phyloP scores from a whole-genome alignment of 768 basidiomycete species.

The Grammothele lineata region DNA sequence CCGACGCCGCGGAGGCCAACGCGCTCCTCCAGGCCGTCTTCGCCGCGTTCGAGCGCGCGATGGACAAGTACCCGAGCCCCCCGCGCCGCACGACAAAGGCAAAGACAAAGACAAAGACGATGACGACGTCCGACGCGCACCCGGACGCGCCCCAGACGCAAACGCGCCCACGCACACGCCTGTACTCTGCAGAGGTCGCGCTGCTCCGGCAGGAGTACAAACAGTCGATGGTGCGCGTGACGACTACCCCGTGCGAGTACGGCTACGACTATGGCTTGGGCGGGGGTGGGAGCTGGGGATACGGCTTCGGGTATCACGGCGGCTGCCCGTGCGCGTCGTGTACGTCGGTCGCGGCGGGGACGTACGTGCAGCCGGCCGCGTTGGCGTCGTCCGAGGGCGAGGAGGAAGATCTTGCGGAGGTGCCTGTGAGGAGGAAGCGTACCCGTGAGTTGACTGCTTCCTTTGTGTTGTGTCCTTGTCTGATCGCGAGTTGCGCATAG shows the following conservation, averaged over 20 bases:
- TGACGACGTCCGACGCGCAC: background rate
- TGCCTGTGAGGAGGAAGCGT: background rate
- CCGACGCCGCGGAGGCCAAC: constrained; percentile 80
- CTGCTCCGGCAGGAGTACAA: constrained; percentile 12
- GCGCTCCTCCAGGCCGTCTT: constrained; percentile 97
- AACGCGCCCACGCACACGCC: no score
- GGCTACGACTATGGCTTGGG: constrained; percentile 2
- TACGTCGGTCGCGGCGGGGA: background rate
- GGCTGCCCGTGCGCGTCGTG: background rate
- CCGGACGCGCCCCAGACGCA: background rate
- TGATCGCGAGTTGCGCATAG: background rate
- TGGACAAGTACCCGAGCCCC: constrained; percentile 16
- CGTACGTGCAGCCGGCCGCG: background rate
- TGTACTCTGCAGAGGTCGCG: constrained; percentile 9
- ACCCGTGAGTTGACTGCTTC: constrained; percentile 1
- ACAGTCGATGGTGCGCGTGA: constrained; percentile 4
- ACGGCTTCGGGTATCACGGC: background rate
- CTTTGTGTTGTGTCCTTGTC: background rate
- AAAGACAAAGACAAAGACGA: background rate
- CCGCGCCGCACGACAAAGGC: background rate
- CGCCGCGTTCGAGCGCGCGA: constrained; percentile 44
- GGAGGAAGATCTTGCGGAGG: background rate
- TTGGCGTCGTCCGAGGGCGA: background rate
- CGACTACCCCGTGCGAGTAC: background rate
- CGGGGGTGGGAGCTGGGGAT: constrained; percentile 6